Evolutionary conservation across 176 grass and related monocot genomes (phyloP).

Genomic region (Triticum dicoccoides): DNA sequence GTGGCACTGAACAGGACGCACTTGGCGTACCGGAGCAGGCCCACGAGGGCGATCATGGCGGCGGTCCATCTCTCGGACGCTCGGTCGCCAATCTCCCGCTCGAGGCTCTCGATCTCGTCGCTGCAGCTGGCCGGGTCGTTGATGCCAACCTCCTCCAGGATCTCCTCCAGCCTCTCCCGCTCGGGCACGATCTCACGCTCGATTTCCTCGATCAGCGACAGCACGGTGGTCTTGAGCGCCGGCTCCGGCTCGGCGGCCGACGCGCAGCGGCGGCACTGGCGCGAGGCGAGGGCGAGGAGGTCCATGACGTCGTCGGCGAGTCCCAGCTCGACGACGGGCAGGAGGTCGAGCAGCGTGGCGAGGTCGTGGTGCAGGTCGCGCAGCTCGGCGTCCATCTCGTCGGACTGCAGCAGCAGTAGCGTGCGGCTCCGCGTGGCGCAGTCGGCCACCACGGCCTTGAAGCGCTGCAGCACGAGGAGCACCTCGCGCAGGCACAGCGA

Average conservation of each 20-base stretch:
- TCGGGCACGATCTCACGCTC: constrained; percentile 83
- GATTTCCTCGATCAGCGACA: constrained; percentile 57
- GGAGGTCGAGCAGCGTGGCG: constrained; percentile 77
- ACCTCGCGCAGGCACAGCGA: constrained; percentile 83
- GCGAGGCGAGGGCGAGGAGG: constrained; percentile 55
- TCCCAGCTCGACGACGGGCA: constrained; percentile 61
- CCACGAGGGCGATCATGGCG: constrained; percentile 79
- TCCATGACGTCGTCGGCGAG: constrained; percentile 68
- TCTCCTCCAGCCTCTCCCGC: constrained; percentile 43
- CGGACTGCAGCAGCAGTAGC: constrained; percentile 66
- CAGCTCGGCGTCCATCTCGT: constrained; percentile 51
- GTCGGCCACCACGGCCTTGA: constrained; percentile 57
- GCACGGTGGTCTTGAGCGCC: constrained; percentile 51
- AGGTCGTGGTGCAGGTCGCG: constrained; percentile 70
- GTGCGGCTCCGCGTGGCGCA: constrained; percentile 68
- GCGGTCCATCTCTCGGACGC: constrained; percentile 61
- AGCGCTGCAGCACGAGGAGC: constrained; percentile 80
- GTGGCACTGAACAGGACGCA: constrained; percentile 85
- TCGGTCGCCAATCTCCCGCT: constrained; percentile 83
- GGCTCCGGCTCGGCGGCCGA: constrained; percentile 27
- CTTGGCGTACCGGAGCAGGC: constrained; percentile 81
- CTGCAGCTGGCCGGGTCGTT: constrained; percentile 62
- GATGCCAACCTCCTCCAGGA: constrained; percentile 64
- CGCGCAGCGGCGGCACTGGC: constrained; percentile 63
- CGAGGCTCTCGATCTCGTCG: constrained; percentile 77